phyloP scores from a whole-genome alignment of 352 stramenopile genomes.

The Phytophthora sp. region DNA sequence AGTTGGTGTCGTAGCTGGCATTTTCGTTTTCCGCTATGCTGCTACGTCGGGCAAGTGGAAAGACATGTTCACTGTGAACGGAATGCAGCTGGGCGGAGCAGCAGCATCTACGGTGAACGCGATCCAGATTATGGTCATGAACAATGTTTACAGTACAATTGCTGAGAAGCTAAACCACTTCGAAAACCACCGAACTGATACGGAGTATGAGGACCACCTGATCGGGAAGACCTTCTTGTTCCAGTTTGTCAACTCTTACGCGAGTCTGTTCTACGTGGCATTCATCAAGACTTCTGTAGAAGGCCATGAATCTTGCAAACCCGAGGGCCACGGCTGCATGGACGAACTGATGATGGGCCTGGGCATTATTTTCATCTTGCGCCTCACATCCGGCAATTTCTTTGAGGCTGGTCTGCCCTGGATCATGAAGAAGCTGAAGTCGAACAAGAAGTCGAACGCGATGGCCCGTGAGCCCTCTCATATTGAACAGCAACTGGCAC shows the following conservation, averaged over 20 bases:
- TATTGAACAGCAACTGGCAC: slow-evolving; percentile 64
- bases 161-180: slow-evolving; percentile 71
- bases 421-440: slow-evolving; percentile 68
- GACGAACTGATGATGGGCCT: slow-evolving; percentile 79
- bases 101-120: slow-evolving; percentile 81
- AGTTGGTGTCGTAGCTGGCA: slow-evolving; percentile 65
- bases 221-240: slow-evolving; percentile 87
- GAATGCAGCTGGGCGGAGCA: slow-evolving; percentile 46
- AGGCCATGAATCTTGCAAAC: slow-evolving; percentile 49
- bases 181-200: slow-evolving; percentile 98
- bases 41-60: slow-evolving; percentile 59
- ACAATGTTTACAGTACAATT: slow-evolving; percentile 72
- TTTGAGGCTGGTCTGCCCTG: slow-evolving; percentile 78
- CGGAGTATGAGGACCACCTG: slow-evolving; percentile 94
- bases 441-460: slow-evolving; percentile 7
- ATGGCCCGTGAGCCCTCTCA: slow-evolving; percentile 44
- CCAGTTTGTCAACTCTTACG: slow-evolving; percentile 88
- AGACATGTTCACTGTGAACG: slow-evolving; percentile 62
- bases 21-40: slow-evolving; percentile 77
- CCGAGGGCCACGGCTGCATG: slow-evolving; percentile 63
- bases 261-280: slow-evolving; percentile 83
- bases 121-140: slow-evolving; percentile 85
- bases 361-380: slow-evolving; percentile 76
- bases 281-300: slow-evolving; percentile 81
- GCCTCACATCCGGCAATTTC: slow-evolving; percentile 79